phyloP scores from a whole-genome alignment of 768 basidiomycete genomes.

The Phlebiopsis flavidoalba region DNA sequence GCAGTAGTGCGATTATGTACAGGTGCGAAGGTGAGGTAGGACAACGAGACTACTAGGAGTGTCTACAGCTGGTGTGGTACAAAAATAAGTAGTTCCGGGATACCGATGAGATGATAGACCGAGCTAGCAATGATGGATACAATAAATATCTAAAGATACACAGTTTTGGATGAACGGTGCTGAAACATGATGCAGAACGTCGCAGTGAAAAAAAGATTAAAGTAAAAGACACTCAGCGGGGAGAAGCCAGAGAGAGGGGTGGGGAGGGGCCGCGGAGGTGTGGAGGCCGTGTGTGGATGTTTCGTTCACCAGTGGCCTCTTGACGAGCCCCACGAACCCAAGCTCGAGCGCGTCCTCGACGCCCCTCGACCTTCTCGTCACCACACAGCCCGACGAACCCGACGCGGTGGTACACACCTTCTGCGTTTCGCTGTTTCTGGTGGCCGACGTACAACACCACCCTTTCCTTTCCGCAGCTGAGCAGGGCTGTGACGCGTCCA shows the following conservation, averaged over 20 bases:
- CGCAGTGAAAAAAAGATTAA: too few relatives aligned
- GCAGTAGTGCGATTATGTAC: background rate
- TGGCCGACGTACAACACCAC: conserved; percentile 54
- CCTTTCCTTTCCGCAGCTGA: conserved; percentile 38
- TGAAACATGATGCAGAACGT: too few relatives aligned
- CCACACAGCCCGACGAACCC: conserved; percentile 46
- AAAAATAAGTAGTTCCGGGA: background rate
- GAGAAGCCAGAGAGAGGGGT: too few relatives aligned
- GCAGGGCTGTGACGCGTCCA: conserved; percentile 31
- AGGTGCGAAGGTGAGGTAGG: background rate
- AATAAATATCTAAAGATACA: conserved; percentile 18
- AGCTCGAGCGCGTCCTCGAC: conserved; percentile 49
- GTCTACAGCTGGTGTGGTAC: background rate
- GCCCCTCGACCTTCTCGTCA: conserved; percentile 29
- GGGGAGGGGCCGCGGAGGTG: background rate
- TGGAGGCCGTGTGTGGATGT: background rate
- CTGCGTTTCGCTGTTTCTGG: conserved; percentile 38
- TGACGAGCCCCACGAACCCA: conserved; percentile 39
- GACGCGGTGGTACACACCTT: conserved; percentile 46
- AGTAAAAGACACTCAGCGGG: too few relatives aligned
- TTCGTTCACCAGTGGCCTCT: conserved; percentile 49
- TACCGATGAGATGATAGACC: background rate
- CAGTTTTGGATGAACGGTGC: background rate
- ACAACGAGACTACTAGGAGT: too few relatives aligned
- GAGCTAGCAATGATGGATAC: background rate